These are phyloP conservation scores for Leishmania gerbilli DNA, from an alignment of 208 protist species.

Conservation along the genomic window DNA sequence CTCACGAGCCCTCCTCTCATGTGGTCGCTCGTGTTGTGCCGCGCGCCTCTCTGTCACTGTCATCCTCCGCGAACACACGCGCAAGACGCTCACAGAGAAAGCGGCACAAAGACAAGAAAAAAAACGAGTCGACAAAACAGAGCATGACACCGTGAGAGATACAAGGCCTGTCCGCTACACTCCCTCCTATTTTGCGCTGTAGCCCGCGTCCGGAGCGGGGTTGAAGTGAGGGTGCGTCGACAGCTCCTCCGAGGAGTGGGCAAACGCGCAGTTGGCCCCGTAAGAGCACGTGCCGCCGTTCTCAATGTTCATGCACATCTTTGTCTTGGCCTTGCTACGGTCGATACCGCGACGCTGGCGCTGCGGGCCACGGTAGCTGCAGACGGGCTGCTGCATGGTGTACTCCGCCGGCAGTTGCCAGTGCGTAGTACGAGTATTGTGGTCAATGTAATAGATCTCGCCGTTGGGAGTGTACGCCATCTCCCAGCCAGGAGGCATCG, in stretches of 20 bases:
- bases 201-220: neutral
- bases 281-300: constrained; percentile 85
- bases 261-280: constrained; percentile 87
- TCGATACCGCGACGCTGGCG: constrained; percentile 79
- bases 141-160: neutral
- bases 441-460: constrained; percentile 88
- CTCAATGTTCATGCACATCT: constrained; percentile 94
- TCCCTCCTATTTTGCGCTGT: neutral
- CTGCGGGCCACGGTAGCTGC: constrained; percentile 38
- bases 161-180: neutral
- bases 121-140: neutral
- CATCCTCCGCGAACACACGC: neutral
- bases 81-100: neutral
- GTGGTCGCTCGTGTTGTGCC: neutral
- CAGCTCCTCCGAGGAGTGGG: constrained; percentile 83
- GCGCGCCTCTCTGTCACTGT: neutral
- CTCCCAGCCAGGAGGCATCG: constrained; percentile 85
- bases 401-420: constrained; percentile 67
- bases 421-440: constrained; percentile 88
- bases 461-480: constrained; percentile 65
- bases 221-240: constrained; percentile 48
- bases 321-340: constrained; percentile 84
- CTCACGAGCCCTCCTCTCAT: neutral
- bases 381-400: constrained; percentile 30
- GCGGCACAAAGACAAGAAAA: neutral